These are phyloP conservation scores for Sambucus nigra DNA, from an alignment of 129 eudicot species.

Conservation along the genomic window DNA sequence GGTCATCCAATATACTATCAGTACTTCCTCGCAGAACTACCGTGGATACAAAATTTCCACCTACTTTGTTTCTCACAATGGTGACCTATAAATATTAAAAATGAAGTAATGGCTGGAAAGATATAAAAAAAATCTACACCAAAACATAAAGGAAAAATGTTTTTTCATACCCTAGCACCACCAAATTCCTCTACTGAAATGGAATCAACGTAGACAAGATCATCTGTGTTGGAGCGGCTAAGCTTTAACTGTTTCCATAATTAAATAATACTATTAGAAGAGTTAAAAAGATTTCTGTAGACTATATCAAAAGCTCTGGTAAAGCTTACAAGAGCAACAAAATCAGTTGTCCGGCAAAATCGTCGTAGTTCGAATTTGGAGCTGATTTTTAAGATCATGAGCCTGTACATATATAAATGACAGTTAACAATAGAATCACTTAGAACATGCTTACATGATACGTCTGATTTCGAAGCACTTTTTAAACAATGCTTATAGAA, in stretches of 20 bases:
- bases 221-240: constrained; percentile 68
- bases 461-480: neutral
- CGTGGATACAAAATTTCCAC: constrained; percentile 87
- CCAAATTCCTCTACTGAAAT: constrained; percentile 93
- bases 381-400: constrained; percentile 83
- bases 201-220: constrained; percentile 88
- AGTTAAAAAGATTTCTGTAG: neutral
- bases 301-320: neutral
- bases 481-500: neutral
- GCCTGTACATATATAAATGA: constrained; percentile 33
- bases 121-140: neutral
- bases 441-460: neutral
- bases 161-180: constrained; percentile 60
- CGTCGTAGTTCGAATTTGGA: constrained; percentile 87
- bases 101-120: neutral
- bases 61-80: constrained; percentile 86
- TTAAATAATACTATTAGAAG: neutral
- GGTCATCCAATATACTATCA: constrained; percentile 94
- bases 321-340: constrained; percentile 77
- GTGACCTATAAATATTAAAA: constrained; percentile 47
- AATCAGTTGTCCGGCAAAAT: constrained; percentile 91
- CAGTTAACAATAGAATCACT: neutral
- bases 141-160: neutral
- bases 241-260: constrained; percentile 62
- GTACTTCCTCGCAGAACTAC: constrained; percentile 90